A percentile compares a stretch with the other conserved stretches of the same genome.
Evolutionary conservation across 164 flowering plant genomes (phyloP).

Genomic region (Magnolia sinica): DNA sequence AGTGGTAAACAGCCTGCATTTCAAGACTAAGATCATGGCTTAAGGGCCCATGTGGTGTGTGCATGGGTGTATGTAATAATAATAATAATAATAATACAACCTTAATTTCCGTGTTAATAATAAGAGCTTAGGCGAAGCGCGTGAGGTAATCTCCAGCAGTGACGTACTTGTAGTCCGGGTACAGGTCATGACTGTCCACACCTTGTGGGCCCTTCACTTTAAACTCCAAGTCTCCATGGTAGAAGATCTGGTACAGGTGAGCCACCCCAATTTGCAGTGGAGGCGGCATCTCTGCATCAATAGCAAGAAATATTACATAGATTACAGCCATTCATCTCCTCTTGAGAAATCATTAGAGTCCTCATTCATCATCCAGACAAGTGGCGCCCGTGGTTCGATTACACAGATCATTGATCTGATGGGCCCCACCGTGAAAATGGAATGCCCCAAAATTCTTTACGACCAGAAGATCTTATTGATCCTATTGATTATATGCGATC

Average conservation of each 20-base stretch:
- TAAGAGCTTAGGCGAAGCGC: conserved; percentile 5
- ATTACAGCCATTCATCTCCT: background rate
- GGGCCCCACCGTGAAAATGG: background rate
- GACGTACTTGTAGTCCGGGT: conserved; percentile 10
- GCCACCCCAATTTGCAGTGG: conserved; percentile 3
- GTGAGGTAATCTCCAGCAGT: conserved; percentile 8
- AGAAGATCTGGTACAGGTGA: conserved; percentile 8
- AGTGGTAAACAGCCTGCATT: no score
- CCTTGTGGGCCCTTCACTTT: background rate
- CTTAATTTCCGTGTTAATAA: background rate
- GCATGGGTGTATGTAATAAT: no score
- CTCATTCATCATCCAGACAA: no score
- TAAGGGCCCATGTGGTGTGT: no score
- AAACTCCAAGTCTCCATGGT: conserved; percentile 7
- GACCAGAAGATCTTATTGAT: background rate
- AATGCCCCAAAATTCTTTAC: background rate
- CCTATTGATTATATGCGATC: background rate
- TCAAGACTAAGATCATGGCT: no score
- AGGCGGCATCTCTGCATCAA: conserved; percentile 1
- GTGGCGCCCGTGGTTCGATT: background rate
- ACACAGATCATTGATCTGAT: background rate
- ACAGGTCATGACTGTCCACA: conserved; percentile 5
- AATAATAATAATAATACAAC: no score
- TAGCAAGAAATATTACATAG: background rate
- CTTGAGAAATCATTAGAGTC: no score